Evolutionary conservation across 306 rosid genomes (phyloP).

Genomic region (Datisca glomerata): DNA sequence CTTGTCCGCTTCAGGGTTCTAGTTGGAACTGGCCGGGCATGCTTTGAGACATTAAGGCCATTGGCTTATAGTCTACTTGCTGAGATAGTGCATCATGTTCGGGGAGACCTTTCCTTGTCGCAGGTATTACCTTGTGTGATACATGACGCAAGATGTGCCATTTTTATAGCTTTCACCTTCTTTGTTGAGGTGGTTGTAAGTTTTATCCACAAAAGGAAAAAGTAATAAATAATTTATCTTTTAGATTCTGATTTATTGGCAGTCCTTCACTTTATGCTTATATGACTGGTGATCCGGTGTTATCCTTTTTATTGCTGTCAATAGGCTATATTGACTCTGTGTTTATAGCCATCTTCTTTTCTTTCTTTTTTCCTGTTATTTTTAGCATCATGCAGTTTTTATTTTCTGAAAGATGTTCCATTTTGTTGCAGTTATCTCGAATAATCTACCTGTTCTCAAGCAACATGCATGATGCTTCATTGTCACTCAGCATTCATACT

Average conservation of each 20-base stretch:
- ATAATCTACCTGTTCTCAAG: constrained; percentile 95
- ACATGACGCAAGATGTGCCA: background rate
- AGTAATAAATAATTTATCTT: no score
- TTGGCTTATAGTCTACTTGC: constrained; percentile 96
- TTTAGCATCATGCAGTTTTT: no score
- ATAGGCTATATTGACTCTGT: no score
- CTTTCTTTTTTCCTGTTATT: no score
- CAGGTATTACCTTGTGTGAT: constrained; percentile 39
- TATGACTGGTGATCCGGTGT: no score
- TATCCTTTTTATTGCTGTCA: no score
- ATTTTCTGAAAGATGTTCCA: constrained; percentile 13
- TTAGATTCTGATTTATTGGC: no score
- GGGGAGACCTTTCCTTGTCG: constrained; percentile 71
- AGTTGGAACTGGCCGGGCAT: constrained; percentile 94
- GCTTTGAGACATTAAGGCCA: constrained; percentile 95
- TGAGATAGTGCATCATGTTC: constrained; percentile 99
- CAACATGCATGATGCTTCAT: constrained; percentile 96
- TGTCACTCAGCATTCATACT: constrained; percentile 93
- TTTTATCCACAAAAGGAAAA: no score
- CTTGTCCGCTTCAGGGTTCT: constrained; percentile 50
- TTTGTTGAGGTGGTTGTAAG: no score
- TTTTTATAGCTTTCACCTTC: no score
- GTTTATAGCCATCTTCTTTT: no score
- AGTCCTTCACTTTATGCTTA: no score
- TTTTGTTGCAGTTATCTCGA: constrained; percentile 74